Percentiles rank a stretch among this genome's conserved stretches.
phyloP scores from a whole-genome alignment of 805 yeast species.

The Metschnikowia kunwiensis region DNA sequence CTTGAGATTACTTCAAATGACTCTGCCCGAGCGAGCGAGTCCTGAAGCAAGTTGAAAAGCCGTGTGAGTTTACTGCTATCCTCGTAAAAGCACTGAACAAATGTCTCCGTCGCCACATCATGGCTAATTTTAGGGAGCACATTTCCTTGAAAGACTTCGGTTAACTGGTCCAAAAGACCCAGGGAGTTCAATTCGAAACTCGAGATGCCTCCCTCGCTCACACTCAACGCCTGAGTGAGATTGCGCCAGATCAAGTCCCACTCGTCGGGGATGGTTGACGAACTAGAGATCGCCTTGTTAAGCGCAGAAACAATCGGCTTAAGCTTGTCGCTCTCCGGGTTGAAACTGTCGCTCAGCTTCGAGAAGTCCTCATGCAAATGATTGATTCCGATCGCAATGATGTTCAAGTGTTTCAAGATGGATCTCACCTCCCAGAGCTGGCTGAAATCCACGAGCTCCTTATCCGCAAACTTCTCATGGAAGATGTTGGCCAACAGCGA shows the following conservation, averaged over 20 bases:
- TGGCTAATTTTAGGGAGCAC: not conserved
- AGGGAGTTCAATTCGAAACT: slow-evolving; percentile 74
- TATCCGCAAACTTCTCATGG: slow-evolving; percentile 27
- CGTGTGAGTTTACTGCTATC: slow-evolving; percentile 13
- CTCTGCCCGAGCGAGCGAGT: slow-evolving; percentile 70
- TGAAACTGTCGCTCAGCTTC: slow-evolving; percentile 2
- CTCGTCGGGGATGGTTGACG: slow-evolving; percentile 30
- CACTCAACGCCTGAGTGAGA: slow-evolving; percentile 18
- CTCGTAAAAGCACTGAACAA: slow-evolving; percentile 40
- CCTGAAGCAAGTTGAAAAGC: slow-evolving; percentile 46
- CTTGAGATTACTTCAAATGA: slow-evolving; percentile 60
- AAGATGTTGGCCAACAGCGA: slow-evolving; percentile 1
- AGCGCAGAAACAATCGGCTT: slow-evolving; percentile 2
- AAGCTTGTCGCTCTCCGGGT: slow-evolving; percentile 2
- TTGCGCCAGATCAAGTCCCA: slow-evolving; percentile 30
- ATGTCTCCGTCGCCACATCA: slow-evolving; percentile 31
- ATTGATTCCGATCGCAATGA: not conserved
- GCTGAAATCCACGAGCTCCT: slow-evolving; percentile 24
- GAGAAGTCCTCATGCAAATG: slow-evolving; percentile 5
- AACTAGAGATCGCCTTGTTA: not conserved
- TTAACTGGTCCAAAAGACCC: slow-evolving; percentile 48
- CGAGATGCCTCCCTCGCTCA: slow-evolving; percentile 40
- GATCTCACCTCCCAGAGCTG: slow-evolving; percentile 1
- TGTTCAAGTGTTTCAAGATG: not conserved
- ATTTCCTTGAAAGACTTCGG: slow-evolving; percentile 1